Conservation (phyloP, 495 filamentous ascomycete species). For the Daldinia vernicosa region DNA sequence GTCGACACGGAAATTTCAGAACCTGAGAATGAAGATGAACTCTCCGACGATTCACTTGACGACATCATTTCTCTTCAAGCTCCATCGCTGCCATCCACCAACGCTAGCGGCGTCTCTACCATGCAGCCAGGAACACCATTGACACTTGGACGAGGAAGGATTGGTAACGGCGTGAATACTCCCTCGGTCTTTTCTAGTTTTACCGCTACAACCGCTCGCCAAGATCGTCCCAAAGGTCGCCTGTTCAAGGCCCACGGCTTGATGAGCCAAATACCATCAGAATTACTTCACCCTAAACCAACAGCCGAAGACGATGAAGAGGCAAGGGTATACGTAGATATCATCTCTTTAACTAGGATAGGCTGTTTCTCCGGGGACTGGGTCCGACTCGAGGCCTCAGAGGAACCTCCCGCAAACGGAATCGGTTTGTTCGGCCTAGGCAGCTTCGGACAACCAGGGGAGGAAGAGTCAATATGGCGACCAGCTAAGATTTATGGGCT, state of each 20-base stretch:
- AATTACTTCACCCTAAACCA: constrained; percentile 85
- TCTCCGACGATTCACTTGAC: constrained; percentile 79
- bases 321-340: constrained; percentile 86
- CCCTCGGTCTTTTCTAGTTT: constrained; percentile 88
- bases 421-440: constrained; percentile 64
- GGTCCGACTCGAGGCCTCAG: constrained; percentile 82
- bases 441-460: constrained; percentile 58
- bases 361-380: constrained; percentile 98
- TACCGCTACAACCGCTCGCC: constrained; percentile 78
- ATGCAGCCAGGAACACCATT: constrained; percentile 77
- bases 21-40: constrained; percentile 68
- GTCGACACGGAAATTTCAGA: constrained; percentile 68
- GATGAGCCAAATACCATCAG: constrained; percentile 73
- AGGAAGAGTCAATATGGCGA: constrained; percentile 66
- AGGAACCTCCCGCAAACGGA: constrained; percentile 69
- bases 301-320: constrained; percentile 81
- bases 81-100: constrained; percentile 75
- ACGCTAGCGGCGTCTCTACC: constrained; percentile 73
- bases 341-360: constrained; percentile 82
- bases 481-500: constrained; percentile 87
- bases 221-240: constrained; percentile 64
- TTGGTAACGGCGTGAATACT: constrained; percentile 72
- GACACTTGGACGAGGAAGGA: constrained; percentile 65
- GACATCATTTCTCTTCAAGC: constrained; percentile 85
- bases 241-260: constrained; percentile 84